phyloP scores from a whole-genome alignment of 768 basidiomycete genomes.

The Hortiboletus campestris region DNA sequence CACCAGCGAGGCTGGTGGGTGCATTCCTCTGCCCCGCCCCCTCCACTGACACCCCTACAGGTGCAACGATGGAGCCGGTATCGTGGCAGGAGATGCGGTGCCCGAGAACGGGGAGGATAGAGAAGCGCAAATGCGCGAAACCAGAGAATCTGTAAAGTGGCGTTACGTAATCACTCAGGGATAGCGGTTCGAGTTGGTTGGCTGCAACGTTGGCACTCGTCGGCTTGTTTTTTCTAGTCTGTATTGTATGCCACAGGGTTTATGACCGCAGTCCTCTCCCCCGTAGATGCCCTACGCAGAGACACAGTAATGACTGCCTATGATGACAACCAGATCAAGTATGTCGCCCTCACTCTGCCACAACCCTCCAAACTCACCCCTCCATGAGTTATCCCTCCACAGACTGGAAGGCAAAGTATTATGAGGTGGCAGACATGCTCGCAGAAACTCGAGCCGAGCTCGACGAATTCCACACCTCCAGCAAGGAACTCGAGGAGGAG shows the following conservation, averaged over 20 bases:
- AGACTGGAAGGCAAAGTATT: constrained; percentile 79
- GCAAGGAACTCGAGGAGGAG: constrained; percentile 92
- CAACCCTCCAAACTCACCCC: constrained; percentile 17
- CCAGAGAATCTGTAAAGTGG: constrained; percentile 57
- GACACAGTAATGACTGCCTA: constrained; percentile 55
- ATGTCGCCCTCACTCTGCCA: constrained; percentile 19
- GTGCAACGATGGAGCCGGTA: constrained; percentile 79
- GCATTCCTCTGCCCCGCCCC: neutral
- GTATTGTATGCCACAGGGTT: constrained; percentile 19
- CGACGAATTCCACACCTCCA: constrained; percentile 81
- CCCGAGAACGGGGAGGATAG: constrained; percentile 72
- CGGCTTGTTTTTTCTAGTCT: constrained; percentile 21
- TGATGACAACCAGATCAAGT: constrained; percentile 68
- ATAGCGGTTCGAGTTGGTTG: constrained; percentile 10
- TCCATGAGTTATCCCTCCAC: constrained; percentile 51
- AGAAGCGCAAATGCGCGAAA: constrained; percentile 85
- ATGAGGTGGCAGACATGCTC: constrained; percentile 82
- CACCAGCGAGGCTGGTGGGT: constrained; percentile 77
- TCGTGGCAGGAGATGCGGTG: constrained; percentile 94
- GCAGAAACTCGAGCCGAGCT: constrained; percentile 82
- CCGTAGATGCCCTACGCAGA: constrained; percentile 57
- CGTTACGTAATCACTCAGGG: constrained; percentile 24
- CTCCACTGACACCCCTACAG: constrained; percentile 34
- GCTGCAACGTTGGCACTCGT: constrained; percentile 8
- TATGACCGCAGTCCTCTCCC: constrained; percentile 67